A percentile compares a stretch with the other conserved stretches of the same genome.
phyloP scores from a whole-genome alignment of 208 protist species.

The Leishmania aethiopica region DNA sequence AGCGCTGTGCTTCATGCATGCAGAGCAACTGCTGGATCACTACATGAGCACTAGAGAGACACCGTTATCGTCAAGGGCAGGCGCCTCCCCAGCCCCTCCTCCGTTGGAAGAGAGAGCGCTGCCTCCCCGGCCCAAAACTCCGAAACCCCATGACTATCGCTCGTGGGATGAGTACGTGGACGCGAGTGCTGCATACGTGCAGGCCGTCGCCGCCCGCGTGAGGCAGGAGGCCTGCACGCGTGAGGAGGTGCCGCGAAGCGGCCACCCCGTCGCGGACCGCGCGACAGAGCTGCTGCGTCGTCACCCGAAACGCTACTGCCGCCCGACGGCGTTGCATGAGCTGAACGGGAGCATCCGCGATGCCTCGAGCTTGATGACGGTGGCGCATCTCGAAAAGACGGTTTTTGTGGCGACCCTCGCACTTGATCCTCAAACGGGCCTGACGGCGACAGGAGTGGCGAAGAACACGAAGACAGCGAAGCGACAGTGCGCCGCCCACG shows the following conservation, averaged over 20 bases:
- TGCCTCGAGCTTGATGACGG: conserved; percentile 39
- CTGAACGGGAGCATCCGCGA: conserved; percentile 50
- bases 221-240: conserved; percentile 25
- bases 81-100: neutral
- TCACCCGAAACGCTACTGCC: conserved; percentile 7
- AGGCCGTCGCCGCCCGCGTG: neutral
- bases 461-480: conserved; percentile 49
- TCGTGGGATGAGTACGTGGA: conserved; percentile 48
- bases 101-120: conserved; percentile 23
- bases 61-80: neutral
- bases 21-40: conserved; percentile 66
- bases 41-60: conserved; percentile 28
- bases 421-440: conserved; percentile 37
- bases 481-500: conserved; percentile 68
- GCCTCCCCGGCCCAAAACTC: neutral
- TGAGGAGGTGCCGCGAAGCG: conserved; percentile 38
- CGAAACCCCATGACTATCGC: neutral
- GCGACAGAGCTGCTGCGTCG: conserved; percentile 44
- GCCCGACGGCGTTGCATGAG: conserved; percentile 36
- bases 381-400: conserved; percentile 25
- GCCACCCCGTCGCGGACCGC: conserved; percentile 57
- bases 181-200: conserved; percentile 43
- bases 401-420: conserved; percentile 56
- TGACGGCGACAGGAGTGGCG: conserved; percentile 59
- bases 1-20: conserved; percentile 82